phyloP scores from a whole-genome alignment of 2,329 filamentous ascomycete species.

The Septoria petroselini region DNA sequence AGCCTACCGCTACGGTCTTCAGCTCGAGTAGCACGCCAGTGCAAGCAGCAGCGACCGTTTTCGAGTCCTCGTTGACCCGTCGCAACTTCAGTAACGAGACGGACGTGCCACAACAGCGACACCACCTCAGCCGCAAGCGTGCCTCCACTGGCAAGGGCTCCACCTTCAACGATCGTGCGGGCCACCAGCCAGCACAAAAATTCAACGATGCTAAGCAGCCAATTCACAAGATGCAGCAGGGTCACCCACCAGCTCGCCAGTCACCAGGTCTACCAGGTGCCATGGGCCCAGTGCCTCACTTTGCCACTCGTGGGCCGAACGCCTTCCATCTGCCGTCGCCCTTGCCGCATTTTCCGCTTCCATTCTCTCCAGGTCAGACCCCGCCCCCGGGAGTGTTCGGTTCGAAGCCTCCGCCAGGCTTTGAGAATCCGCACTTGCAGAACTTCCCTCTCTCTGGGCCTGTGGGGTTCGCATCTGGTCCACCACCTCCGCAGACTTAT shows the following conservation, averaged over 20 bases:
- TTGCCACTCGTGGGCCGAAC: conserved; percentile 6
- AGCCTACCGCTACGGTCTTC: conserved; percentile 4
- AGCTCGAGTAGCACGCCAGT: conserved; percentile 8
- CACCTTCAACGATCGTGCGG: conserved; percentile 2
- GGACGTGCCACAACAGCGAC: neutral
- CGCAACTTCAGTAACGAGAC: conserved; percentile 7
- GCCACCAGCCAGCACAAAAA: neutral
- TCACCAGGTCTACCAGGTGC: neutral
- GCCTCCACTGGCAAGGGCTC: conserved; percentile 14
- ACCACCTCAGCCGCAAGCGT: conserved; percentile 5
- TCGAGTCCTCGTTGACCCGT: neutral
- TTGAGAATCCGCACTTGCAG: neutral
- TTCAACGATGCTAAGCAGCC: conserved; percentile 1
- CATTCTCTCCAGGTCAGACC: neutral
- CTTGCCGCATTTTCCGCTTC: neutral
- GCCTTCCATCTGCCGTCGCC: neutral
- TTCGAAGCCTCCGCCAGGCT: conserved; percentile 2
- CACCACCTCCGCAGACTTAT: neutral
- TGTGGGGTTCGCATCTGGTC: conserved; percentile 4
- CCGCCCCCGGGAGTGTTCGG: neutral
- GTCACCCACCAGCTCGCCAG: neutral
- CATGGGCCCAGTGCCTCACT: neutral
- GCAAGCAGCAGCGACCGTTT: neutral
- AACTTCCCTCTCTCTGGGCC: neutral
- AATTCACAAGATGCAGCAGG: no score